A percentile compares a stretch with the other conserved stretches of the same genome.
Conservation (phyloP, 495 filamentous ascomycete genomes). For the Penicillium robsamsonii region DNA sequence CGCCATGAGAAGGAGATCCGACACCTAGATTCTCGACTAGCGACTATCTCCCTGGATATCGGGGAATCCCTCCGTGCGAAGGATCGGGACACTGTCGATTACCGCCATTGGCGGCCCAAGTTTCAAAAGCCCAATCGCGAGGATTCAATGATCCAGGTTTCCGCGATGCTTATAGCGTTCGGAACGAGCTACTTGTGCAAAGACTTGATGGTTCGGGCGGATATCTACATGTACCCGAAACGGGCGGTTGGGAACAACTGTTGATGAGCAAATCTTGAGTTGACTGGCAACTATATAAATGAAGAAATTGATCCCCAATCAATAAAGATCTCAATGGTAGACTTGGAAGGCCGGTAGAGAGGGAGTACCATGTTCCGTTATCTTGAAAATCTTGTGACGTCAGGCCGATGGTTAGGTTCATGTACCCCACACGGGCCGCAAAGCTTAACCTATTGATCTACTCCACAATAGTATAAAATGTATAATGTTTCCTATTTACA, state of each 20-base stretch:
- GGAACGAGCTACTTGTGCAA: background rate
- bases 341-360: background rate
- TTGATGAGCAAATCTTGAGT: background rate
- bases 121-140: background rate
- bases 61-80: background rate
- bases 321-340: background rate
- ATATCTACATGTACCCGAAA: background rate
- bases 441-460: conserved; percentile 13
- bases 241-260: background rate
- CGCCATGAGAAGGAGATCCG: background rate
- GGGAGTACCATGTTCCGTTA: background rate
- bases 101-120: background rate
- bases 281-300: background rate
- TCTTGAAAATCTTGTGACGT: background rate
- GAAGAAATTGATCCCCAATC: background rate
- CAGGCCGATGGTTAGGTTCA: too few relatives aligned
- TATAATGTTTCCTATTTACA: background rate
- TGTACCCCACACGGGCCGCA: conserved; percentile 13
- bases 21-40: too few relatives aligned
- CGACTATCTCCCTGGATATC: background rate
- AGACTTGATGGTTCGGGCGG: background rate
- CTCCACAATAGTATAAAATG: background rate
- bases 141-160: background rate
- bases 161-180: background rate
- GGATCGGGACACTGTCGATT: background rate